Evolutionary conservation across 352 stramenopile species (phyloP).

Genomic region (Phytophthora foliorum): DNA sequence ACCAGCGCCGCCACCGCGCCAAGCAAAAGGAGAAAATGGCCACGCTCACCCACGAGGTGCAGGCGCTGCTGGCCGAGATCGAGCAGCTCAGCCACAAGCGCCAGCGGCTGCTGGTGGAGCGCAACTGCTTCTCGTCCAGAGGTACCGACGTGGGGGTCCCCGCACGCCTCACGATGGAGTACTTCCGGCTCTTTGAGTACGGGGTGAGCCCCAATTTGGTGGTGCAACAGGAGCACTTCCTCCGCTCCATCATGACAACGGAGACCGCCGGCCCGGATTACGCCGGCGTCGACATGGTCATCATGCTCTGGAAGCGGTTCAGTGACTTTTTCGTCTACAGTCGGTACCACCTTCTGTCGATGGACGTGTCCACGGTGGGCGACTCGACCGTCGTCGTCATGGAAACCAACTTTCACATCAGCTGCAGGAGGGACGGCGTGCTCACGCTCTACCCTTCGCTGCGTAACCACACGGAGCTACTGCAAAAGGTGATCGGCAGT

Average conservation of each 20-base stretch:
- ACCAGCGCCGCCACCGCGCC: slow-evolving; percentile 72
- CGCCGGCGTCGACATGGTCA: slow-evolving; percentile 45
- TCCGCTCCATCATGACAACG: slow-evolving; percentile 61
- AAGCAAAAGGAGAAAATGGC: slow-evolving; percentile 67
- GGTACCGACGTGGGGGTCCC: slow-evolving; percentile 41
- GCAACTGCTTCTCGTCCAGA: slow-evolving; percentile 48
- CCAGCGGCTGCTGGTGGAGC: slow-evolving; percentile 32
- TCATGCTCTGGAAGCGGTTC: slow-evolving; percentile 67
- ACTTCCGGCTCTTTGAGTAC: slow-evolving; percentile 64
- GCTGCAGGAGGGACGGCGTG: slow-evolving; percentile 49
- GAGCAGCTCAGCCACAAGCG: slow-evolving; percentile 46
- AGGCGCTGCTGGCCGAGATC: slow-evolving; percentile 49
- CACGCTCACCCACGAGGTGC: slow-evolving; percentile 52
- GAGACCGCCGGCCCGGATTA: slow-evolving; percentile 62
- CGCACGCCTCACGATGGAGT: slow-evolving; percentile 53
- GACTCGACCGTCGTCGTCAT: slow-evolving; percentile 65
- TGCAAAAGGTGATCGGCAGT: slow-evolving; percentile 58
- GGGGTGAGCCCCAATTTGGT: slow-evolving; percentile 40
- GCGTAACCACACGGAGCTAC: slow-evolving; percentile 44
- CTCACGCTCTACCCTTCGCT: slow-evolving; percentile 58
- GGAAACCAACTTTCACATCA: slow-evolving; percentile 50
- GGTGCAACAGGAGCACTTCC: slow-evolving; percentile 55
- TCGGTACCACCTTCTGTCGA: slow-evolving; percentile 39
- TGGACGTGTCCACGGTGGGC: slow-evolving; percentile 41
- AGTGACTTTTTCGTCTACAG: slow-evolving; percentile 49